A percentile compares a stretch with the other conserved stretches of the same genome.
Evolutionary conservation across 805 yeast genomes (phyloP).

Genomic region (Suhomyces xylopsoci): DNA sequence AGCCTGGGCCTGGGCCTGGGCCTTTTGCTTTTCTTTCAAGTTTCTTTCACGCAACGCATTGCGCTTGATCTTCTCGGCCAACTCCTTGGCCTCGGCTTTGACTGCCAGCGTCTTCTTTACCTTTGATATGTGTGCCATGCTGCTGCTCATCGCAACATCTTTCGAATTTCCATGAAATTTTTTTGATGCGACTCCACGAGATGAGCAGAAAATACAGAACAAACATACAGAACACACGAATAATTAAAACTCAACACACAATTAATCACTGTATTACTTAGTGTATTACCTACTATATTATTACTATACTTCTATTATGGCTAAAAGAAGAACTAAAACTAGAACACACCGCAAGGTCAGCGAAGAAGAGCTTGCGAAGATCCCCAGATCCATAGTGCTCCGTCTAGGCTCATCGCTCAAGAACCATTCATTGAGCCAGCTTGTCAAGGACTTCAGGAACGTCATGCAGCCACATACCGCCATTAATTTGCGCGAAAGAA

Average conservation of each 20-base stretch:
- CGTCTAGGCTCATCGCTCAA: conserved; percentile 74
- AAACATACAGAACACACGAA: neutral
- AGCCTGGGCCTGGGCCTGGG: neutral
- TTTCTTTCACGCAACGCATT: conserved; percentile 11
- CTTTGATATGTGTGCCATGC: conserved; percentile 1
- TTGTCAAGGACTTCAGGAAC: conserved; percentile 82
- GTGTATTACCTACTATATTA: too few species aligned
- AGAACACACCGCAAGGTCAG: conserved; percentile 76
- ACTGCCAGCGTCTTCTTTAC: conserved; percentile 8
- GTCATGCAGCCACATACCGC: conserved; percentile 98
- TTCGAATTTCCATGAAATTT: neutral
- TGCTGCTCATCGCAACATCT: neutral
- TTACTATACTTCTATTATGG: conserved; percentile 28
- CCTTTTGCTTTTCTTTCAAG: conserved; percentile 7
- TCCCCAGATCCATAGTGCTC: conserved; percentile 93
- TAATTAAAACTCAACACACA: neutral
- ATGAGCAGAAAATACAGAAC: neutral
- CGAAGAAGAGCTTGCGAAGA: conserved; percentile 64
- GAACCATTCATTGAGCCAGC: conserved; percentile 78
- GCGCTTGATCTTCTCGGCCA: conserved; percentile 53
- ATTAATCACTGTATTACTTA: too few species aligned
- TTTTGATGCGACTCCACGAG: neutral
- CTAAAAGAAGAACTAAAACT: conserved; percentile 56
- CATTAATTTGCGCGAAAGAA: conserved; percentile 78
- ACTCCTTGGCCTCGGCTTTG: conserved; percentile 37